These are phyloP conservation scores for Cystofilobasidium capitatum DNA, from an alignment of 768 basidiomycete species.

Conservation along the genomic window DNA sequence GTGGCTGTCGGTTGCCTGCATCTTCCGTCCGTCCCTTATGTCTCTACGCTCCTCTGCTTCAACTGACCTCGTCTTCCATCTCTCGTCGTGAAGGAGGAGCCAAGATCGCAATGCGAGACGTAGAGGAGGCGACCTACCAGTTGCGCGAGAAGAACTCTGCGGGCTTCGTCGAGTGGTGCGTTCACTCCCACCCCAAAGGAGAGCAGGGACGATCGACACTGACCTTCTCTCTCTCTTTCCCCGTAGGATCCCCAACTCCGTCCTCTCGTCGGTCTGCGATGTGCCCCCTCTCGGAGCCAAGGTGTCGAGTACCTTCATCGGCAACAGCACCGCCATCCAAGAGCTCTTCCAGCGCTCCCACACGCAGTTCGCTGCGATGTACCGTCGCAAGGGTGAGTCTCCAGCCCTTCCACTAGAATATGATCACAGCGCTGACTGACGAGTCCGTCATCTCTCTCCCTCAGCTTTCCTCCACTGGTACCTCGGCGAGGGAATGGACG, in stretches of 20 bases:
- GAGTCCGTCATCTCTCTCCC: slow-evolving; percentile 42
- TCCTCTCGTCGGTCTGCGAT: slow-evolving; percentile 23
- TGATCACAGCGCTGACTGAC: no score
- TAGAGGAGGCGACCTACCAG: slow-evolving; percentile 62
- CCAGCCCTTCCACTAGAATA: no score
- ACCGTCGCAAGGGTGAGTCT: slow-evolving; percentile 38
- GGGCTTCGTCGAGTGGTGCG: slow-evolving; percentile 43
- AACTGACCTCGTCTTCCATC: slow-evolving; percentile 49
- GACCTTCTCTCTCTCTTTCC: slow-evolving; percentile 33
- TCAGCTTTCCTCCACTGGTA: slow-evolving; percentile 95
- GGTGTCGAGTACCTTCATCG: slow-evolving; percentile 79
- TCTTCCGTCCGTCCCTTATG: slow-evolving; percentile 97
- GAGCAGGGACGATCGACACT: no score
- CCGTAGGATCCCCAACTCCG: slow-evolving; percentile 26
- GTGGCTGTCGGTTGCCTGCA: slow-evolving; percentile 80
- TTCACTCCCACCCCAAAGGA: slow-evolving; percentile 34
- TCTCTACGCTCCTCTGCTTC: no score
- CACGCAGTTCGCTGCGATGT: slow-evolving; percentile 98
- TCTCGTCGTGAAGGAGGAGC: no score
- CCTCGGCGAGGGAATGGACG: slow-evolving; percentile 96
- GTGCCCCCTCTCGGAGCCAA: slow-evolving; percentile 89
- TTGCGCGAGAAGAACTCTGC: slow-evolving; percentile 50
- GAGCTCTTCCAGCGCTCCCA: slow-evolving; percentile 97
- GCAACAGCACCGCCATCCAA: slow-evolving; percentile 94
- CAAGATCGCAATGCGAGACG: slow-evolving; percentile 67